Percentiles rank a stretch among this genome's conserved stretches.
These are phyloP conservation scores for Rhizopogon vinicolor DNA, from an alignment of 768 basidiomycete species.

Conservation along the genomic window DNA sequence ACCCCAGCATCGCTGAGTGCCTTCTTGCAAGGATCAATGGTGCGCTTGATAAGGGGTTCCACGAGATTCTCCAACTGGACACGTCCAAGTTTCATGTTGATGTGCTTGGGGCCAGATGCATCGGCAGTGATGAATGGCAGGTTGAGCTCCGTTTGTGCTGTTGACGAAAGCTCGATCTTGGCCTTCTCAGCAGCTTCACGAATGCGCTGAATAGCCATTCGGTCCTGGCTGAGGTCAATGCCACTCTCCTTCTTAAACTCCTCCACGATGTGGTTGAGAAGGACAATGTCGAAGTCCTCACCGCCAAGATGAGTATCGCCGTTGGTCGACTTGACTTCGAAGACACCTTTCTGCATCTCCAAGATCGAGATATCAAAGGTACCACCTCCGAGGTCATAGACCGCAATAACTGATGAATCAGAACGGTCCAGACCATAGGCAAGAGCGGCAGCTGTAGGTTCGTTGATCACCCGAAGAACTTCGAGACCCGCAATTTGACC, in stretches of 20 bases:
- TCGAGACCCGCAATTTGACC: slow-evolving; percentile 97
- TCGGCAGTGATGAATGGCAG: slow-evolving; percentile 98
- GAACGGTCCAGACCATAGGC: slow-evolving; percentile 92
- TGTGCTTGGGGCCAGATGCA: slow-evolving; percentile 92
- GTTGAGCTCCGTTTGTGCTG: slow-evolving; percentile 94
- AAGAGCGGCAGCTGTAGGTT: slow-evolving; percentile 96
- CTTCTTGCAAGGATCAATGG: slow-evolving; percentile 96
- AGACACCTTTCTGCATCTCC: slow-evolving; percentile 99
- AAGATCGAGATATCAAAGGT: slow-evolving; percentile 99
- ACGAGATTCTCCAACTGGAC: slow-evolving; percentile 90
- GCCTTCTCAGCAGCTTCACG: slow-evolving; percentile 99
- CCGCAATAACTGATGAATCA: slow-evolving; percentile 86
- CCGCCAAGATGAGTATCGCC: slow-evolving; percentile 97
- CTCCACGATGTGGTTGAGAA: slow-evolving; percentile 79
- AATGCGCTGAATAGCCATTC: slow-evolving; percentile 98
- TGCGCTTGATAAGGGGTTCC: slow-evolving; percentile 76
- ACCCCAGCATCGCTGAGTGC: slow-evolving; percentile 91
- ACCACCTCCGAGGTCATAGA: slow-evolving; percentile 97
- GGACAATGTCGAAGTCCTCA: slow-evolving; percentile 93
- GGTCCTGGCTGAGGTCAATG: slow-evolving; percentile 75
- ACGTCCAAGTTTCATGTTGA: slow-evolving; percentile 87
- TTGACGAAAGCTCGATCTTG: slow-evolving; percentile 96
- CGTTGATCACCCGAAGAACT: slow-evolving; percentile 97
- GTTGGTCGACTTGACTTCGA: slow-evolving; percentile 99
- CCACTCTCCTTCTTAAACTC: slow-evolving; percentile 96